Evolutionary conservation across 371 early-diverging fungal species (phyloP), one percentile per base, ranked within the genome.

Genomic region (Apophysomyces ossiformis): DNA sequence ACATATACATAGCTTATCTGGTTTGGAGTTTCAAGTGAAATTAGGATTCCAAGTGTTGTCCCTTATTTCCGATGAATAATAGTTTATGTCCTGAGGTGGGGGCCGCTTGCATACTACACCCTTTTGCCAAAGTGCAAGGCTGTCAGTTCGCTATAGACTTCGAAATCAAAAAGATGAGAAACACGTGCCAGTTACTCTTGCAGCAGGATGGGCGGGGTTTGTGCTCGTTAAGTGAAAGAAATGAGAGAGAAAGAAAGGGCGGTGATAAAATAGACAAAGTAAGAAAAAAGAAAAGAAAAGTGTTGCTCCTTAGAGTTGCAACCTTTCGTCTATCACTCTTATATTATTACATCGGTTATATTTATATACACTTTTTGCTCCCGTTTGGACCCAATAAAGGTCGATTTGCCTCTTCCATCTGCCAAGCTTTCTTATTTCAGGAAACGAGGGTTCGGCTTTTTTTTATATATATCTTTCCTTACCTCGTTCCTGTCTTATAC

Each of bases 401-500:
- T 32, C 38, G 41, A 39, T 57, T 63, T 54, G 54, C 54, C 54
- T 50, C 21, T 21, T 50, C 21, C 21, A 9, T 50, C 21, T 21
- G 54, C 54, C 54, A 50, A 50, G 54, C 54, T 18, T 50, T 50
- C 21, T 50, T 50, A 18, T 50, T 50, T 50, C 54, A 56, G 44
- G 43, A 39, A 41, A 54, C 64, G 38, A 54, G 38, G 41, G 21
- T 56, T 39, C 37, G 13, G 18, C 32, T 64, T 45, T 56, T 54
- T 43, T 43, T 32, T 13, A 8, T 57, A 26, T 13, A 16, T 37
- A 57, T 57, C 26, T 50, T 26, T 58, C 36, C 16, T 7, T 2
- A 16, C 58, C 38, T 47, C 59, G 44, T 46, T 46, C 59, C 60
- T 59, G 41, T 43, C 60, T 60, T 61, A 26, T 63, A 45, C 54